Percentiles rank a stretch among this genome's conserved stretches.
Conservation (phyloP, 2,329 filamentous ascomycete species). For the Venturia nashicola region DNA sequence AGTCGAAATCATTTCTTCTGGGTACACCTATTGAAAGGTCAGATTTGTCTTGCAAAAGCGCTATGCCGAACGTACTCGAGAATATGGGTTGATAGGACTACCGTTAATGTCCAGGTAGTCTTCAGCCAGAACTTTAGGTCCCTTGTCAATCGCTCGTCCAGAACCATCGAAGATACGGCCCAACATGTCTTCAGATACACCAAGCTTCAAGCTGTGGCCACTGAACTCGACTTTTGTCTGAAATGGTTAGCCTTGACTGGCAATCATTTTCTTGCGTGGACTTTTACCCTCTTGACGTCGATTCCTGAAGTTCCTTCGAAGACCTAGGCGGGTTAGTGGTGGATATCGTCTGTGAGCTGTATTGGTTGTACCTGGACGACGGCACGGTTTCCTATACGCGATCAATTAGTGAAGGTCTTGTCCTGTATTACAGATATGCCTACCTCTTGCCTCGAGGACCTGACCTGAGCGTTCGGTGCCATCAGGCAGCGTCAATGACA, state of each 20-base stretch:
- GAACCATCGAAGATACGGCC: constrained; percentile 98
- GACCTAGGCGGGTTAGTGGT: constrained; percentile 44
- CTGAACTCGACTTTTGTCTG: constrained; percentile 97
- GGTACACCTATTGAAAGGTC: constrained; percentile 54
- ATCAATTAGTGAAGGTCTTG: constrained; percentile 13
- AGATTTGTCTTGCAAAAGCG: constrained; percentile 13
- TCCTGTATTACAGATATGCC: neutral
- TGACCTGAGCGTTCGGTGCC: constrained; percentile 87
- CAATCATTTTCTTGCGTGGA: constrained; percentile 12
- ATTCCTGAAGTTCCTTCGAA: constrained; percentile 96
- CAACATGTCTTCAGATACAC: constrained; percentile 98
- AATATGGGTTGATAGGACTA: constrained; percentile 96
- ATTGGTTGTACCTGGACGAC: constrained; percentile 67
- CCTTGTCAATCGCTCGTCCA: constrained; percentile 95
- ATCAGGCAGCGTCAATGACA: constrained; percentile 89
- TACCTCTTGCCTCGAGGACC: constrained; percentile 94
- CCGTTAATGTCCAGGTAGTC: constrained; percentile 99
- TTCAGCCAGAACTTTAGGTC: constrained; percentile 93
- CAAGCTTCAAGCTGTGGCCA: constrained; percentile 92
- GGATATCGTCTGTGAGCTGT: constrained; percentile 17
- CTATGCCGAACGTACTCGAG: constrained; percentile 55
- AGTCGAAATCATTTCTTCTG: constrained; percentile 99
- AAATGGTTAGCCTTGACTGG: constrained; percentile 15
- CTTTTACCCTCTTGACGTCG: constrained; percentile 78
- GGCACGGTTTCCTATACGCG: constrained; percentile 64